Base-by-base conservation (phyloP, 202 grass and related monocot genomes). In the Miscanthus sacchariflorus region DNA sequence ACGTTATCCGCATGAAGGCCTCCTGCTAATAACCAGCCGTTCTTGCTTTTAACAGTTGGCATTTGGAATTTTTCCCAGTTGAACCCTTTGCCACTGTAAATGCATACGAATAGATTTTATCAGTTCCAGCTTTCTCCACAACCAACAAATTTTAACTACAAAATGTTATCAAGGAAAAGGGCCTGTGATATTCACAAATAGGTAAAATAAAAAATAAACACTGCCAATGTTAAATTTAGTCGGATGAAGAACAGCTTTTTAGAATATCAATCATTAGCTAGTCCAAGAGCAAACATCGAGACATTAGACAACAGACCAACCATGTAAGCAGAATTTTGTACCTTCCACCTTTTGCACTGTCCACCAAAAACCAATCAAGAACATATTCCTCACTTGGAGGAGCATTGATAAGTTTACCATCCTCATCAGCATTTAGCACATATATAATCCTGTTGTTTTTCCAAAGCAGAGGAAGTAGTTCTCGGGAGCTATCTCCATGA, bases 341-440 rank as follows among this genome's bases (percentile, higher is more conserved):
- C 95, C 93, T 95, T 81, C 91, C 95, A 85, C 93, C 95, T 86
- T 84, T 89, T 68, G 95, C 83, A 63, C 91, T 95, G 85, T 98
- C 95, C 48, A 98, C 89, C 17, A 98, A 86, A 77, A 98, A 68
- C 93, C 91, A 95, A 3, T 98, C 93, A 3, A 98, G 45, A n/a
- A 83, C 38, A 89, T 81, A 91, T 54, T 93, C 83, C 91, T 95
- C 90, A 74, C 76, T 77, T 21, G 95, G 83, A 23, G 85, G 46
- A 78, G 89, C 36, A 71, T 89, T 95, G 25, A 93, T 92, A 80
- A 98, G 87, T 58, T 92, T 79, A 64, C 95, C 93, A 24, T 89
- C 72, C 40, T 86, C 90, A 63, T 92, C 81, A 86, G 90, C 93
- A 88, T 95, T 92, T 25, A 98, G 89, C 42, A 98, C 95, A 81